A percentile compares a stretch with the other conserved stretches of the same genome.
These are phyloP conservation scores for Cercospora nicotianae DNA, from an alignment of 2,329 filamentous ascomycete genomes.

Conservation along the genomic window DNA sequence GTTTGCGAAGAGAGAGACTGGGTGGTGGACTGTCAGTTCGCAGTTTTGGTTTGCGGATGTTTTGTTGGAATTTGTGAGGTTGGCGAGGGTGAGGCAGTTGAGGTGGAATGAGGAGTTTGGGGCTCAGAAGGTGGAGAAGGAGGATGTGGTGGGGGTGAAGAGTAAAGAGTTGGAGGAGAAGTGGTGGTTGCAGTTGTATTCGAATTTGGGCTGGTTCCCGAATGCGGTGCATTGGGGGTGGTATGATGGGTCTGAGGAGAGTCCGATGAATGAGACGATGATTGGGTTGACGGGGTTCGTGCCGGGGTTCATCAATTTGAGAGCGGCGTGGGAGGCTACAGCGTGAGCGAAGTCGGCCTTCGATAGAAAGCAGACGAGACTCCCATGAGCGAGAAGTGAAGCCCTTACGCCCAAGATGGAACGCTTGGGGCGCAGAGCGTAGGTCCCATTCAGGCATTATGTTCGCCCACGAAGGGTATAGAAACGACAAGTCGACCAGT, in stretches of 20 bases:
- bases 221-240: constrained; percentile 82
- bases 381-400: too few species aligned
- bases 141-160: constrained; percentile 33
- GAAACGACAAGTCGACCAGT: too few species aligned
- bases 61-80: constrained; percentile 68
- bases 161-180: constrained; percentile 38
- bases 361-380: too few species aligned
- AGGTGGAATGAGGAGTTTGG: constrained; percentile 37
- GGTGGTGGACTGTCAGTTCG: constrained; percentile 69
- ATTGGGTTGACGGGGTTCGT: constrained; percentile 61
- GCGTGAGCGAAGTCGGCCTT: constrained; percentile 13
- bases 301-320: constrained; percentile 45
- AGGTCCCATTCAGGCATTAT: too few species aligned
- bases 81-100: constrained; percentile 52
- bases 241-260: constrained; percentile 58
- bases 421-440: too few species aligned
- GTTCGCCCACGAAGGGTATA: too few species aligned
- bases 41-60: constrained; percentile 81
- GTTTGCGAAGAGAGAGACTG: constrained; percentile 50
- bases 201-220: constrained; percentile 75
- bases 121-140: constrained; percentile 44
- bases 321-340: constrained; percentile 49
- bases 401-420: too few species aligned
- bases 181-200: constrained; percentile 67
- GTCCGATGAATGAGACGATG: constrained; percentile 55